Conservation (phyloP, 2,329 filamentous ascomycete species). For the Elsinoe perseae region DNA sequence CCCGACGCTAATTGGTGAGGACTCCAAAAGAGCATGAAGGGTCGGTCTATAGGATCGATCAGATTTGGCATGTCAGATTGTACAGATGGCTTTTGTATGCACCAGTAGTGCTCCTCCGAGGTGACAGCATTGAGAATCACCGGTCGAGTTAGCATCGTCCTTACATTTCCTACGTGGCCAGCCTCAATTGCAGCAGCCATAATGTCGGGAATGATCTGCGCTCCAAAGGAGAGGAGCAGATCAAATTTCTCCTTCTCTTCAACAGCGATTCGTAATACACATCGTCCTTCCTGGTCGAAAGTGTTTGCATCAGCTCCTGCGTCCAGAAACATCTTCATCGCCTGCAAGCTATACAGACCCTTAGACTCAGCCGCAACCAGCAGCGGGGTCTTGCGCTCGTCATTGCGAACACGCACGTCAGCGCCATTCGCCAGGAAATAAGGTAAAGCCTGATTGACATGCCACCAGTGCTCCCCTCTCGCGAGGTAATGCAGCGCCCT, state of each 20-base stretch:
- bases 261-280: background rate
- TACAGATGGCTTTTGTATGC: no score
- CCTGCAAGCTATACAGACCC: background rate
- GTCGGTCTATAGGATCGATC: background rate
- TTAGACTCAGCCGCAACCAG: background rate
- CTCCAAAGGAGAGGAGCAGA: background rate
- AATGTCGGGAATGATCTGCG: background rate
- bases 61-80: no score
- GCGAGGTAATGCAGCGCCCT: background rate
- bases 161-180: background rate
- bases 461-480: background rate
- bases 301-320: background rate
- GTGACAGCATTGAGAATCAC: background rate
- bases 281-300: background rate
- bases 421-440: background rate
- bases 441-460: background rate
- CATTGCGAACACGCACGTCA: background rate
- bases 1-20: background rate
- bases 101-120: no score
- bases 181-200: background rate
- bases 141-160: background rate
- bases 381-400: background rate
- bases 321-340: background rate
- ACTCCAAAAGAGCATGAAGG: background rate
- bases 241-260: background rate